Base-by-base conservation (phyloP, 2,329 filamentous ascomycete species). In the Malbranchea zuffiana region DNA sequence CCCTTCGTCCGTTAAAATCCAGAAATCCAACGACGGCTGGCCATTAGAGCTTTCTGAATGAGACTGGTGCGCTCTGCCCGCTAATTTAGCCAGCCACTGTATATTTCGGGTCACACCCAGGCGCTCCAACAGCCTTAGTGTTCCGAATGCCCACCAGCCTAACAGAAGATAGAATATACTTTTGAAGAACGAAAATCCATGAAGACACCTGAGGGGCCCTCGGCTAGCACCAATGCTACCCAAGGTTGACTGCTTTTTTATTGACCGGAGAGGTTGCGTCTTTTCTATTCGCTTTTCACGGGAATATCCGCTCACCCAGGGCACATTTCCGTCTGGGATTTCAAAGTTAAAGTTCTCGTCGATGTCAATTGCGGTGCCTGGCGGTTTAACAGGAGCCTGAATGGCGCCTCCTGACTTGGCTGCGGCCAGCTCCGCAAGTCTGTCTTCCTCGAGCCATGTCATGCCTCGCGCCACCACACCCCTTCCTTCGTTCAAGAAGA, bases 401-500 rank as follows among this genome's bases (percentile, higher is more conserved):
- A n/a, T 32, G 31, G 50, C 44, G 35, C 41, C 46, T 27, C 35
- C 54, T 28, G 59, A 50, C 28, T 64, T 57, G 3, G 62, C 60
- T 16, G 56, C 54, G 32, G 90, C 78, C 3, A 93, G 67, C 51
- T 96, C 85, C 29, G 77, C 71, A 6, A 88, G 68, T 4, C 87
- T 74, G 47, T 93, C 82, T 49, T 88, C 82, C 54, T 98, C 90
- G 3, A 96, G 66, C 88, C 90, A 98, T 0, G 90, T 95, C 61
- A 78, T 78, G 23, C 72, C 67, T 45, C 78, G 77, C 2, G 93
- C 66, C 43, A 75, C 78, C 35, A 96, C 76, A 1, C 71, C 71
- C 26, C 75, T 75, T 30, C 88, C 88, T 58, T 96, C 88, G 44
- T 95, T 94, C 7, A 98, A 67, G 53, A 94, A 96, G 0, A 96